Evolutionary conservation across 1,284 basidiomycete genomes (phyloP), one percentile per base, ranked within the genome.

Genomic region (Trichosporon sp.): DNA sequence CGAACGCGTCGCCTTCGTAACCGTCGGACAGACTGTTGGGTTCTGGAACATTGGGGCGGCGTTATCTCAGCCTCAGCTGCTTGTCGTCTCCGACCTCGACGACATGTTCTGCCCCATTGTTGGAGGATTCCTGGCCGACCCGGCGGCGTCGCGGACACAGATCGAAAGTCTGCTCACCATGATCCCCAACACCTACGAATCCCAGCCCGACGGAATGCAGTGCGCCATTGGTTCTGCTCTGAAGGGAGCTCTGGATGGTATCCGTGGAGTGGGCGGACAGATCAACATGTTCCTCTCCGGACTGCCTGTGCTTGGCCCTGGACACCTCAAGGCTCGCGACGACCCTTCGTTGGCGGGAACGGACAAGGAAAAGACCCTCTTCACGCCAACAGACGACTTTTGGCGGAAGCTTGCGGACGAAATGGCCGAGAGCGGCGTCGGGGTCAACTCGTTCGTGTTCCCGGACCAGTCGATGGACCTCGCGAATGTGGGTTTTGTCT

Each of bases 341-440:
- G 93, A 97, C 83, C 86, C 87, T 2, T 88, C 90, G 26, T 76
- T 92, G n/a, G 92, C 92, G 76, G 92, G 93, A 66, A 94, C 94
- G 0, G 91, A 96, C 76, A 94, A 95, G 83, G 96, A 99, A 83
- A 90, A 89, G 78, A 86, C 87, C 0, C 86, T 98, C 14, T 98
- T 93, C 80, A 81, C 86, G 14, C 90, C 95, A 4, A 90, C 92
- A 38, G 89, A 91, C 74, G 86, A 89, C 3, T 88, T 88, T 65
- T 99, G 96, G 92, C 88, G 88, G 48, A 88, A 90, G 7, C 88
- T 94, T 0, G 95, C 90, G 1, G 93, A 96, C 77, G 92, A 96
- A 80, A 92, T 93, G 76, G 92, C 91, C 2, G 91, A 94, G 74
- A 90, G 91, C 67, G 97, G 97, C 16, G 88, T 99, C 48, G 96